Evolutionary conservation across 345 rosid species (phyloP), one percentile per base, ranked within the genome.

Genomic region (Arabidopsis arenosa): DNA sequence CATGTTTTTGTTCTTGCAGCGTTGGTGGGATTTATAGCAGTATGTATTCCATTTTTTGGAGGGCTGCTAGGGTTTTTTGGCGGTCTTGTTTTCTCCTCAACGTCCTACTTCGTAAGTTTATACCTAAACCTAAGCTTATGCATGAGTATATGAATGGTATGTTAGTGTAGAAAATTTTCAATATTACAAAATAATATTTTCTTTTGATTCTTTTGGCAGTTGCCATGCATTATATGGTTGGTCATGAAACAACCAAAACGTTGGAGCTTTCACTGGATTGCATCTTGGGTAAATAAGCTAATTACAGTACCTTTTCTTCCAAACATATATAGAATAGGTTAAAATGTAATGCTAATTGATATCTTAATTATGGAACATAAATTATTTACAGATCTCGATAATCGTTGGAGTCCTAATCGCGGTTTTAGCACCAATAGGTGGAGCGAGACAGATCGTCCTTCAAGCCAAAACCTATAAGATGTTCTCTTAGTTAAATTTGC

Each of bases 61-160:
- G 26, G 26, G 26, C 26, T 23, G 2, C 26, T 23, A 23, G 26
- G 26, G 1, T 23, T 23, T 85, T 80, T 80, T 5, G 86, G 86
- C 3, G 86, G 88, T 44, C 79, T 85, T 68, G 85, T 59, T 49
- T 85, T 83, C 57, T 75, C 86, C 30, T 80, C 88, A 9, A 80
- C 82, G 8, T 70, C 88, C 13, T 85, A 77, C 48, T 85, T 68
- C 40, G 88, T 81, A 80, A 81, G 84, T 39, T 5, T 41, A 18
- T 8, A 13, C 36, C 21, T 18, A 47, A 15, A n/a, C 9, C 9
- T 37, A 37, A 37, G 30, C 7, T 3, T 41, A 41, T 41, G 4
- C 4, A 41, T 41, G 14, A 41, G 4, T 43, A 14, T 43, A 43
- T 13, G 0, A 13, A 13, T 43, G 48, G 15, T 43, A 43, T 43